Percentiles rank a stretch among this genome's conserved stretches.
phyloP scores from a whole-genome alignment of 2,329 filamentous ascomycete genomes.

The Monosporascus sp. region DNA sequence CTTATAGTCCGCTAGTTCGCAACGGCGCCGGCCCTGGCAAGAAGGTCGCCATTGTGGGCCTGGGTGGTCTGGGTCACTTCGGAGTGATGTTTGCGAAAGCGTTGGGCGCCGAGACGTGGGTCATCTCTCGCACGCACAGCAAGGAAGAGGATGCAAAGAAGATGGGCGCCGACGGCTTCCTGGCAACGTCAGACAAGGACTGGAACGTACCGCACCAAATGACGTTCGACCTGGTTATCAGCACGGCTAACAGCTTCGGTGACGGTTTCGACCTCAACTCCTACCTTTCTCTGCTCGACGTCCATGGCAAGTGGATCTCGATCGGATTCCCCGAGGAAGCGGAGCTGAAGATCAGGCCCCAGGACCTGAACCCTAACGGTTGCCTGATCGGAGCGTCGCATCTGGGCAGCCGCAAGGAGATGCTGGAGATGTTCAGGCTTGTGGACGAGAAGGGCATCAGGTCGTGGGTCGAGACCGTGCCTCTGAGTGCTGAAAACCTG shows the following conservation, averaged over 20 bases:
- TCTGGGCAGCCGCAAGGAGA: conserved; percentile 65
- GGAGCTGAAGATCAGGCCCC: conserved; percentile 64
- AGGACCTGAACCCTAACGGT: conserved; percentile 71
- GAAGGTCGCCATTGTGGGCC: conserved; percentile 70
- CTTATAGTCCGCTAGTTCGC: conserved; percentile 71
- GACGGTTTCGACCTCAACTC: conserved; percentile 62
- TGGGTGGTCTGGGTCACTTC: conserved; percentile 69
- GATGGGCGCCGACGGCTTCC: conserved; percentile 57
- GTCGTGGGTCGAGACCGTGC: conserved; percentile 68
- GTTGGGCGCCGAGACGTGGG: conserved; percentile 57
- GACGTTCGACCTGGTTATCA: conserved; percentile 73
- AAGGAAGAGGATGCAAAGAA: conserved; percentile 55
- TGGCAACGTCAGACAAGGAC: conserved; percentile 51
- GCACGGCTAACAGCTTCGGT: conserved; percentile 64
- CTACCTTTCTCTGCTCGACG: conserved; percentile 75
- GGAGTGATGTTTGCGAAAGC: conserved; percentile 66
- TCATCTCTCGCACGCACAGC: conserved; percentile 53
- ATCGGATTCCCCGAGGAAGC: conserved; percentile 76
- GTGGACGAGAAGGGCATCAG: conserved; percentile 64
- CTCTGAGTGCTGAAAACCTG: conserved; percentile 67
- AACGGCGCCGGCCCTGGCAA: conserved; percentile 72
- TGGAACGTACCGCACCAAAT: conserved; percentile 54
- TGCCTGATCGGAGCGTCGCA: conserved; percentile 67
- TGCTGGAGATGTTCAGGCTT: conserved; percentile 66
- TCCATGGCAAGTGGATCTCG: conserved; percentile 74